Evolutionary conservation across 1,139 yeast species (phyloP), one percentile per base, ranked within the genome.

Genomic region (Wickerhamiella infanticola): DNA sequence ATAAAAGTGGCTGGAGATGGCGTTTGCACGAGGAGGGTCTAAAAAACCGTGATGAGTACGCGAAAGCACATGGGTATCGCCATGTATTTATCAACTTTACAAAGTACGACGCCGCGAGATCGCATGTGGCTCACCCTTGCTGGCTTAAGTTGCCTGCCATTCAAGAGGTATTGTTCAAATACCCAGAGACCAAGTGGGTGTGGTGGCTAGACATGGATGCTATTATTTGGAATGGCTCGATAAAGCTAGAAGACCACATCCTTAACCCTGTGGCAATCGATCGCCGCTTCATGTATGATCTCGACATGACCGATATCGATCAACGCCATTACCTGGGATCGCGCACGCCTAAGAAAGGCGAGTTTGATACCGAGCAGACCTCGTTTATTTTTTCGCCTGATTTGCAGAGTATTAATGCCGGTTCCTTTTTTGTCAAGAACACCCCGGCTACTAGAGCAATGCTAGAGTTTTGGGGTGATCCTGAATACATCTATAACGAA

Each of bases 141-240:
- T 62, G 66, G 66, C 52, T 51, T 41, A 62, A 62, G 46, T 45
- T 61, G 24, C 55, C 55, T 3, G 64, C 63, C n/a, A 56, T 62
- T 35, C 53, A 51, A 31, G 55, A 57, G 35, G 62, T 58, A 6
- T 58, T 58, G 43, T 53, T 52, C 27, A 44, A 42, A 9, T 41
- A 56, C 45, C 64, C 64, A 11, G 55, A 55, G 2, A 62, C 55
- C 18, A 63, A 62, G 38, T 62, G 66, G 66, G 50, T 63, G 37
- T 60, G 63, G 61, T 62, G 64, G 64, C 49, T 62, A 24, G 66
- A 62, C 41, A 48, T 55, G 3, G 65, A 62, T 49, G 52, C 57
- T 23, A 45, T 62, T 35, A 60, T 62, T 43, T 57, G 59, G 58
- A 58, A 62, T 45, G 56, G 57, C n/a, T 45, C 47, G 23, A 39